Evolutionary conservation across 2,329 filamentous ascomycete species (phyloP), one percentile per base, ranked within the genome.

Genomic region (Sporothrix brasiliensis): DNA sequence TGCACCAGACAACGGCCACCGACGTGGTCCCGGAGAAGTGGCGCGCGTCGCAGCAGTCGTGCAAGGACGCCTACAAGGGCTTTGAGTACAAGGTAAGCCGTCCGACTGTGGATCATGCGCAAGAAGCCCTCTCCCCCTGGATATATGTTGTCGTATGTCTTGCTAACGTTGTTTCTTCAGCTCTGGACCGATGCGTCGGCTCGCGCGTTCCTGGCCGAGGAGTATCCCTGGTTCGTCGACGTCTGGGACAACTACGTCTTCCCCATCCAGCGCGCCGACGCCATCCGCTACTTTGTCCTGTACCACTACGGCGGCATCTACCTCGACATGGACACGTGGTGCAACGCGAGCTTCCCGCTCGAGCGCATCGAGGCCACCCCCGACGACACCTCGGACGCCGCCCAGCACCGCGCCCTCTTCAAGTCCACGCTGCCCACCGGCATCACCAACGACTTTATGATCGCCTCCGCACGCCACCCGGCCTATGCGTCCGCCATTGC

Each of bases 381-480:
- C 58, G 58, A 63, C 6, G 58, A 63, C 39, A 63, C 39, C 13
- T 27, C 27, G 16, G 63, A 50, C 14, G 53, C 39, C 53, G 39
- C 39, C 19, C 19, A 52, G 47, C 53, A 61, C 69, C 69, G 63
- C n/a, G 69, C 69, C 47, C 65, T 58, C 44, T 47, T 71, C 52
- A 58, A 58, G 41, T 49, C 41, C 11, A 94, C 92, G 0, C 81
- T 86, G 2, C 92, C 92, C 2, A 94, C 91, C 0, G 91, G 91
- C 73, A 92, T 94, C 75, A 91, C 89, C 74, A 94, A 94, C 81
- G 91, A 94, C 76, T 89, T 89, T 53, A 93, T 94, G 91, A 90
- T 90, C 65, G 81, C 90, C 19, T 84, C 91, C 0, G 88, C 89
- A 0, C 85, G 88, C 72, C 92, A 94, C 75, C 91, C 91, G 0